phyloP scores from a whole-genome alignment of 345 rosid species.

The Cardamine occulta region DNA sequence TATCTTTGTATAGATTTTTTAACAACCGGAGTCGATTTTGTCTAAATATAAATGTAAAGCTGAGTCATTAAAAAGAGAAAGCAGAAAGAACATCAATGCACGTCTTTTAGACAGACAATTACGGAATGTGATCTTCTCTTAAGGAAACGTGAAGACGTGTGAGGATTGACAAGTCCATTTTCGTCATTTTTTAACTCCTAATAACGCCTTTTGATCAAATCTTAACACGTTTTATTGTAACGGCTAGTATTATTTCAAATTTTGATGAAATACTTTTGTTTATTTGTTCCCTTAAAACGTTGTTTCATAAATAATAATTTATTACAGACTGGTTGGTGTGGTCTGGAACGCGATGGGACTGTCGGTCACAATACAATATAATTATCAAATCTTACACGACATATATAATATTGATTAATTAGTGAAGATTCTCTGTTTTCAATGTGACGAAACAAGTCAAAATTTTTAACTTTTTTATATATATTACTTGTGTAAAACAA shows the following conservation, averaged over 20 bases:
- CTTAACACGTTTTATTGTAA: conserved; percentile 21
- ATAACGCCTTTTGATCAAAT: neutral
- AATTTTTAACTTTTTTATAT: neutral
- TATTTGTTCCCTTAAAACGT: neutral
- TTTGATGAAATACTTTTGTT: neutral
- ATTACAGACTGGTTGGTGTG: conserved; percentile 1
- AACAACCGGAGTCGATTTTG: neutral
- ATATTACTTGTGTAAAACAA: too few species aligned
- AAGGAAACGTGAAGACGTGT: conserved; percentile 42
- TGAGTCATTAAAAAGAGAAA: neutral
- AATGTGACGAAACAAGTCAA: neutral
- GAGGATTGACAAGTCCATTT: neutral
- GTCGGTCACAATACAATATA: conserved; percentile 6
- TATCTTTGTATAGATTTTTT: neutral
- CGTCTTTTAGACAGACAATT: conserved; percentile 31
- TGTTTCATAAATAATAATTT: neutral
- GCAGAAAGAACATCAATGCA: conserved; percentile 29
- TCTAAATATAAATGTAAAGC: conserved; percentile 19
- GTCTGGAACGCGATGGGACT: conserved; percentile 12
- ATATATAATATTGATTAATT: neutral
- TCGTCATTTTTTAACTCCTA: neutral
- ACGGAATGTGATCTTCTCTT: conserved; percentile 12
- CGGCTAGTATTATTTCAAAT: conserved; percentile 32
- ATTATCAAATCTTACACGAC: neutral
- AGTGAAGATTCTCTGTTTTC: neutral